Percentiles rank a stretch among this genome's conserved stretches.
Conservation (phyloP, 1,139 yeast genomes). For the Zygoascus hellenicus region DNA sequence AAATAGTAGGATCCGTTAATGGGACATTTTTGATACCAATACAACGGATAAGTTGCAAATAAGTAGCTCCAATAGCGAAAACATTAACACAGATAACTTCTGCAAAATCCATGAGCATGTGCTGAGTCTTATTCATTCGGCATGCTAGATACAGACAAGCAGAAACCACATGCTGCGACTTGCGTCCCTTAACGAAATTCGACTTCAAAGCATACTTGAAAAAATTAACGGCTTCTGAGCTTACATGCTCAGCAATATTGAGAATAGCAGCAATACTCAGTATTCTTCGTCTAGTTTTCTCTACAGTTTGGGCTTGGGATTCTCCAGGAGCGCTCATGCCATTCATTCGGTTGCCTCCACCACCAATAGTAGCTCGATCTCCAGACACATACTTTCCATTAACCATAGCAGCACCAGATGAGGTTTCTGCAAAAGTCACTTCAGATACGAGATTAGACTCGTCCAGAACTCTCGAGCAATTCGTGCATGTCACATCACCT, state of each 20-base stretch:
- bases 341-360: conserved; percentile 41
- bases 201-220: conserved; percentile 77
- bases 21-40: conserved; percentile 74
- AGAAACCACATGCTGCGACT: conserved; percentile 90
- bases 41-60: conserved; percentile 79
- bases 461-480: conserved; percentile 82
- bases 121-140: conserved; percentile 83
- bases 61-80: conserved; percentile 92
- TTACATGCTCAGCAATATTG: conserved; percentile 72
- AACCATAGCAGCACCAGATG: conserved; percentile 91
- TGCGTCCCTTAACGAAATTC: conserved; percentile 91
- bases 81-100: conserved; percentile 87
- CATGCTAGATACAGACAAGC: conserved; percentile 94
- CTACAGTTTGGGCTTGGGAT: conserved; percentile 79
- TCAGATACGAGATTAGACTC: conserved; percentile 95
- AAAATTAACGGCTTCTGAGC: conserved; percentile 85
- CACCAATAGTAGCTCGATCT: conserved; percentile 74
- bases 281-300: conserved; percentile 73
- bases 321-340: conserved; percentile 43
- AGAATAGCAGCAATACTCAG: conserved; percentile 74
- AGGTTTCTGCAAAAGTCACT: conserved; percentile 86
- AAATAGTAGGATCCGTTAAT: conserved; percentile 87
- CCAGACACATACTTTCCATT: conserved; percentile 91
- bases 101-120: conserved; percentile 92
- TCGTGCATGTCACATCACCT: conserved; percentile 65